Percentiles rank a stretch among this genome's conserved stretches.
phyloP scores from a whole-genome alignment of 1,139 yeast species.

The Candida tropicalis region DNA sequence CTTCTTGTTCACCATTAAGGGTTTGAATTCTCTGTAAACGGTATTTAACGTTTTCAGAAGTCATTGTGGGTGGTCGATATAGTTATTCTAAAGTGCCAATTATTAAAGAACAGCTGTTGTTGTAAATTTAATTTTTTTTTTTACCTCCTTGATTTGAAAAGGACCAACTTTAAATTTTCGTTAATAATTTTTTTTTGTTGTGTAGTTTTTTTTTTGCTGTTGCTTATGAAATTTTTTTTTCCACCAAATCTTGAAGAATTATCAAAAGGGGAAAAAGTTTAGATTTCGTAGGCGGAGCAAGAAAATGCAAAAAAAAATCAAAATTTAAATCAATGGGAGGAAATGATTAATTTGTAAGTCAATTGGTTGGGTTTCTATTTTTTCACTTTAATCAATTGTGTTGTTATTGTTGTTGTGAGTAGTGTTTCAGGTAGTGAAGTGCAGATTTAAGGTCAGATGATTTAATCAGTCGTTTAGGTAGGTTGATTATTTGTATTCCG shows the following conservation, averaged over 20 bases:
- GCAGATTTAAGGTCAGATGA: not conserved
- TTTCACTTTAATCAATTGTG: too few relatives aligned
- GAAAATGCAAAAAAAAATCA: not conserved
- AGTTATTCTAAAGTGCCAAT: too few relatives aligned
- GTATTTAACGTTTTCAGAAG: slow-evolving; percentile 17
- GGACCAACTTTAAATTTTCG: not conserved
- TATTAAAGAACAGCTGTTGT: too few relatives aligned
- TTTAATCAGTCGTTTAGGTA: not conserved
- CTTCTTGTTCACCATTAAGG: slow-evolving; percentile 43
- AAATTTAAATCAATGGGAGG: too few relatives aligned
- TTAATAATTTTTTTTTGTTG: not conserved
- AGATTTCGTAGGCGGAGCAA: not conserved
- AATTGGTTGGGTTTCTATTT: too few relatives aligned
- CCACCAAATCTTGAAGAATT: not conserved
- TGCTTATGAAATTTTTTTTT: not conserved
- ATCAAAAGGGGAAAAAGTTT: not conserved
- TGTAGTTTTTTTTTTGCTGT: not conserved
- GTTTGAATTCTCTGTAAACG: slow-evolving; percentile 48
- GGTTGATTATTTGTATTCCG: not conserved
- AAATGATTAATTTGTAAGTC: too few relatives aligned
- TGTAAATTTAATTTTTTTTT: too few relatives aligned
- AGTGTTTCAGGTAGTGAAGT: too few relatives aligned
- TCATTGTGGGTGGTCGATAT: slow-evolving; percentile 9
- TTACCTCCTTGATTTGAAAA: too few relatives aligned
- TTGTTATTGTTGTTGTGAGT: too few relatives aligned